These are phyloP conservation scores for Cyclotella choctawhatcheeana DNA, from an alignment of 108 stramenopile genomes.

Conservation along the genomic window DNA sequence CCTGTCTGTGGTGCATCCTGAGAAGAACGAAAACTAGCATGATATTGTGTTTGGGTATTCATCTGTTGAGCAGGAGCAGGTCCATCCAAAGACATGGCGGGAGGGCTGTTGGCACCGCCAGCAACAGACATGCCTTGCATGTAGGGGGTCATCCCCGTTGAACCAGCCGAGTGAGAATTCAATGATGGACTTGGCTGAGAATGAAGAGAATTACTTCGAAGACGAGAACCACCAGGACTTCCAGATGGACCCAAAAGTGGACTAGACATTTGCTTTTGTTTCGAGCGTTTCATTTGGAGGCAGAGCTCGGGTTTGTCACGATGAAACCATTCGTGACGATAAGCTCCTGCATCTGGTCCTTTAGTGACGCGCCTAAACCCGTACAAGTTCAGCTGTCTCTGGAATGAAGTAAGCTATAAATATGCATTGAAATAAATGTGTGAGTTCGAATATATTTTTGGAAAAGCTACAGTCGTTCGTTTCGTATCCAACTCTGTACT, in stretches of 20 bases:
- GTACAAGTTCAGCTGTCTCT: slow-evolving; percentile 89
- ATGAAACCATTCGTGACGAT: slow-evolving; percentile 93
- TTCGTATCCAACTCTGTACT: slow-evolving; percentile 1
- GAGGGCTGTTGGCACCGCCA: slow-evolving; percentile 24
- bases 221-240: slow-evolving; percentile 36
- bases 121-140: slow-evolving; percentile 33
- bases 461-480: too few species aligned
- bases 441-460: too few species aligned
- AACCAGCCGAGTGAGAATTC: slow-evolving; percentile 37
- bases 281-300: slow-evolving; percentile 87
- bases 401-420: slow-evolving; percentile 75
- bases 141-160: slow-evolving; percentile 48
- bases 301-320: slow-evolving; percentile 89
- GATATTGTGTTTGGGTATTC: slow-evolving; percentile 26
- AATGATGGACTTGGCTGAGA: slow-evolving; percentile 54
- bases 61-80: slow-evolving; percentile 7
- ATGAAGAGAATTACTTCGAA: slow-evolving; percentile 46
- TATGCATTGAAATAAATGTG: background rate
- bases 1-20: slow-evolving; percentile 63
- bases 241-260: slow-evolving; percentile 53
- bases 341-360: slow-evolving; percentile 91
- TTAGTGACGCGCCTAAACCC: slow-evolving; percentile 75
- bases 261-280: slow-evolving; percentile 75
- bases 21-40: slow-evolving; percentile 38
- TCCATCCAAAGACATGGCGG: slow-evolving; percentile 43